Evolutionary conservation across 208 protist genomes (phyloP).

Genomic region (Trypanosoma avium): DNA sequence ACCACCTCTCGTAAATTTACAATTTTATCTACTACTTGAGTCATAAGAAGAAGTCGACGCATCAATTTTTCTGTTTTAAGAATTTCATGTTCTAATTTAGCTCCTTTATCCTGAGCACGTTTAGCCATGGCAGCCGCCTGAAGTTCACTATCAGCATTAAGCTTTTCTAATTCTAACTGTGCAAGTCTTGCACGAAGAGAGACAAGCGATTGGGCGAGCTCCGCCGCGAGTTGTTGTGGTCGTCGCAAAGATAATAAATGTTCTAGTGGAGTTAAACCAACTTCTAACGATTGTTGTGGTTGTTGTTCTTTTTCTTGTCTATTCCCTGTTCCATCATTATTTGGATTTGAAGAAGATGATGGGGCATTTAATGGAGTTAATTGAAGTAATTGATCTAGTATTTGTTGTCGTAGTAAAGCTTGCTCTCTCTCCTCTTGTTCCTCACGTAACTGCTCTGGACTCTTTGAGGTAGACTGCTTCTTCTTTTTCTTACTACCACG

Average conservation of each 20-base stretch:
- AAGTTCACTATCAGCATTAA: conserved; percentile 15
- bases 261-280: neutral
- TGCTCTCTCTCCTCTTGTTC: no score
- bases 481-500: no score
- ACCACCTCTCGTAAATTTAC: conserved; percentile 35
- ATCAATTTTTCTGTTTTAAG: conserved; percentile 44
- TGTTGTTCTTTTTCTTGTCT: no score
- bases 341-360: neutral
- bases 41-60: conserved; percentile 49
- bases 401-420: no score
- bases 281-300: conserved; percentile 2
- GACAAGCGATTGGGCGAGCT: conserved; percentile 53
- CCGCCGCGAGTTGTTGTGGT: conserved; percentile 49
- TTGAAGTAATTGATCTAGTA: no score
- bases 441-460: no score
- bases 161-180: conserved; percentile 43
- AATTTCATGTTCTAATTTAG: conserved; percentile 62
- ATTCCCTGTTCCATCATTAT: neutral
- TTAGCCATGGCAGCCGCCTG: conserved; percentile 24
- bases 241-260: conserved; percentile 22
- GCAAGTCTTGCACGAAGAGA: conserved; percentile 50
- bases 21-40: conserved; percentile 48
- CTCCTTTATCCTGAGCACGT: conserved; percentile 49
- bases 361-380: no score
- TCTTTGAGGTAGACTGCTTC: no score